phyloP scores from a whole-genome alignment of 2,329 filamentous ascomycete genomes.

The Teratosphaeriaceae sp. region DNA sequence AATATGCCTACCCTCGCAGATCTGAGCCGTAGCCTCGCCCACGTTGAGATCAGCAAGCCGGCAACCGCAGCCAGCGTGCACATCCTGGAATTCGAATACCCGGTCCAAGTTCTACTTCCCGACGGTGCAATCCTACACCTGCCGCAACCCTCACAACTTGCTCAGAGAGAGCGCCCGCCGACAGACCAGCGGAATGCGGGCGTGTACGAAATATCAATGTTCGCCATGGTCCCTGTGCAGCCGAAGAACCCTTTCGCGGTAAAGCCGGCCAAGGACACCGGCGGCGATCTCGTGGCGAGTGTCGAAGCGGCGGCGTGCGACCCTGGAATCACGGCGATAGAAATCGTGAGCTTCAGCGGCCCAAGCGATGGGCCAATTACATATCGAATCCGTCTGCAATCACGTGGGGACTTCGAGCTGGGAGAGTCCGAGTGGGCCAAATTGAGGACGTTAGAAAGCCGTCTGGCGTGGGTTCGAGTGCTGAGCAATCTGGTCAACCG shows the following conservation, averaged over 20 bases:
- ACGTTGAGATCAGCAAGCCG: neutral
- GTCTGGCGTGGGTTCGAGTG: neutral
- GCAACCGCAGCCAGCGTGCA: neutral
- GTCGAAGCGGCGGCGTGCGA: neutral
- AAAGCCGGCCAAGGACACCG: neutral
- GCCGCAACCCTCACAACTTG: neutral
- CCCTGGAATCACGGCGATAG: neutral
- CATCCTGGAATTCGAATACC: neutral
- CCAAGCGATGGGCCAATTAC: neutral
- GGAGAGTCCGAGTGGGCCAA: neutral
- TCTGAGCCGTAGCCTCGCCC: neutral
- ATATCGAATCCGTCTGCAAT: neutral
- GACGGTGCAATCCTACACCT: neutral
- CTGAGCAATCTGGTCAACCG: constrained; percentile 1
- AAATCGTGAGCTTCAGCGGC: neutral
- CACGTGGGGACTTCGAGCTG: neutral
- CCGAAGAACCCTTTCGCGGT: neutral
- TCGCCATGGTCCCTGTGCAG: neutral
- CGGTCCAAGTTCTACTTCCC: neutral
- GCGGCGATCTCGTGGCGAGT: neutral
- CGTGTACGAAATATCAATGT: neutral
- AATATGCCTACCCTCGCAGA: neutral
- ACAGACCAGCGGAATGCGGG: neutral
- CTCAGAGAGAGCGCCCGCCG: neutral
- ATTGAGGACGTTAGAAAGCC: neutral